Conservation (phyloP, 2,329 filamentous ascomycete species). For the Lasiodiplodia theobromae region DNA sequence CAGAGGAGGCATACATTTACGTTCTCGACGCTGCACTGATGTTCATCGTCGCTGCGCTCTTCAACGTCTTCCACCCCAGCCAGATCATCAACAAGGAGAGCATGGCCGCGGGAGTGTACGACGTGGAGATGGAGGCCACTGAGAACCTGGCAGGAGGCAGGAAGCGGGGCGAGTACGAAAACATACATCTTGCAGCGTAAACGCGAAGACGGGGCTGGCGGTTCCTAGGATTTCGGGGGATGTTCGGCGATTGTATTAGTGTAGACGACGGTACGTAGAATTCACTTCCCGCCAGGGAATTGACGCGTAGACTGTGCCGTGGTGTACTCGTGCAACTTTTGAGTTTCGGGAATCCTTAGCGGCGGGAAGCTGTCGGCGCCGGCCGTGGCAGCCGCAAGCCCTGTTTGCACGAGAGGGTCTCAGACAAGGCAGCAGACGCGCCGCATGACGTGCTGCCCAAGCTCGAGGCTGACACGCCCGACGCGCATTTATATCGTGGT, state of each 20-base stretch:
- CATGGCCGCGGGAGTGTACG: neutral
- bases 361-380: no score
- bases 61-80: constrained; percentile 49
- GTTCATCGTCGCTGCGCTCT: constrained; percentile 51
- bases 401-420: no score
- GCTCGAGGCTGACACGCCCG: neutral
- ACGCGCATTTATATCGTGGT: neutral
- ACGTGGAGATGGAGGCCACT: constrained; percentile 1
- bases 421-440: neutral
- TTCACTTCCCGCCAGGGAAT: no score
- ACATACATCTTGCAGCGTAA: neutral
- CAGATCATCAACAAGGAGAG: constrained; percentile 32
- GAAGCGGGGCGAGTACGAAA: constrained; percentile 9
- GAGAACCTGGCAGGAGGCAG: constrained; percentile 1
- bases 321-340: neutral
- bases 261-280: no score
- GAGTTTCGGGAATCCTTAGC: no score
- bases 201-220: neutral
- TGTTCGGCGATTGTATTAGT: no score
- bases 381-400: no score
- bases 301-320: no score
- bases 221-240: no score
- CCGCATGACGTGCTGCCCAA: neutral
- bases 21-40: constrained; percentile 57
- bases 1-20: constrained; percentile 56